Base-by-base conservation (phyloP, 345 rosid species). In the Salix koriyanagi region DNA sequence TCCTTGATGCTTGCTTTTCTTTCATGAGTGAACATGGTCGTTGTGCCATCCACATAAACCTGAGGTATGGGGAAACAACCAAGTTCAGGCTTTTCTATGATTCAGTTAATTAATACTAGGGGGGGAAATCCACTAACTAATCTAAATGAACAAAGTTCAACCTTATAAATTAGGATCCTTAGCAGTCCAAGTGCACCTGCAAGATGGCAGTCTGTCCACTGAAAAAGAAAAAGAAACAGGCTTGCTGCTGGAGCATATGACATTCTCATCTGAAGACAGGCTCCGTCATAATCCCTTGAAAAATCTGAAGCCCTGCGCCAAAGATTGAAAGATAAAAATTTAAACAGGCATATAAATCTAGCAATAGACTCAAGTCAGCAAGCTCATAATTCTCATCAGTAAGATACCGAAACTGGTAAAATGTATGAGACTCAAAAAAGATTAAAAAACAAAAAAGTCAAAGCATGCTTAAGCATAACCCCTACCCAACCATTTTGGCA, bases 1-100 rank as follows among this genome's bases (percentile, higher is more conserved):
- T 91, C 96, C 77, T 85, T 82, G 37, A 94, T 79, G 73, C 93
- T 94, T 18, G 97, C 97, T 85, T 87, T 91, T 83, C 97, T 89
- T 81, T 92, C 97, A 71, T 90, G 82, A 74, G 90, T 91, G 34
- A 95, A 88, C 96, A 94, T 89, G 16, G 98, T 89, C 19, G 93
- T 86, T 7, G 88, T 89, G 52, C 94, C 94, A 83, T 89, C 94
- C 60, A 82, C 94, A 83, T 89, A 89, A 62, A 88, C 91, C 94
- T 91, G 79, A 11, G 69, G 65, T 6, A 73, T 37, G 60, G 30
- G n/a, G 30, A n/a, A 19, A 76, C 23, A 34, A 21, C 3, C n/a
- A 16, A 52, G 61, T 65, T 77, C 66, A 73, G 70, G 36, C 15
- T 18, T 61, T 37, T 65, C 44, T 13, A 72, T 71, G 46, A 30